phyloP scores from a whole-genome alignment of 768 basidiomycete genomes.

The Phlebiopsis gigantea region DNA sequence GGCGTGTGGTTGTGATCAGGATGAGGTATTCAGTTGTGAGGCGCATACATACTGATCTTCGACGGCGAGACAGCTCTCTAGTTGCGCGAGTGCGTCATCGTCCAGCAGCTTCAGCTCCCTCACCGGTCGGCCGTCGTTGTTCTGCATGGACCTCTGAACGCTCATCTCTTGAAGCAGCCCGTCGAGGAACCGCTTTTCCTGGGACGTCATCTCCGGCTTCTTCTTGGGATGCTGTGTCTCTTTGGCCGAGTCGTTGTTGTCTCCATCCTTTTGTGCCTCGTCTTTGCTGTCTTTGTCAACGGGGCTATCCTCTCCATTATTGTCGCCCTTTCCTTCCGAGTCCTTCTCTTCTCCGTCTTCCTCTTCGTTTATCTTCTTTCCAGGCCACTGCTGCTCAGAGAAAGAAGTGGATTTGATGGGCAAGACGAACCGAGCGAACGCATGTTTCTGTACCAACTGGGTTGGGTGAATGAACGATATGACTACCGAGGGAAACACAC shows the following conservation, averaged over 20 bases:
- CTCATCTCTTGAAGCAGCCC: constrained; percentile 13
- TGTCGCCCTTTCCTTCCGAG: neutral
- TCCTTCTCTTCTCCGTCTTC: neutral
- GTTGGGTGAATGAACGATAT: neutral
- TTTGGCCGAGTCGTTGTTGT: neutral
- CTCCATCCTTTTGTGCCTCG: neutral
- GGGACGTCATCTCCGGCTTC: constrained; percentile 1
- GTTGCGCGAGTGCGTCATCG: constrained; percentile 12
- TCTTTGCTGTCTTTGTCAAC: neutral
- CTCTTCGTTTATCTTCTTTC: constrained; percentile 2
- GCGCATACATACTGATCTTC: constrained; percentile 17
- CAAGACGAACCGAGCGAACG: constrained; percentile 18
- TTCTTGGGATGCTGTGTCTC: neutral
- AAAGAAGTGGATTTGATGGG: constrained; percentile 15
- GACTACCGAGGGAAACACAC: neutral
- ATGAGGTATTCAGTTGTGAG: neutral
- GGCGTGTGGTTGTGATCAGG: neutral
- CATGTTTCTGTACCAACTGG: constrained; percentile 13
- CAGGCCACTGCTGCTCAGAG: constrained; percentile 16
- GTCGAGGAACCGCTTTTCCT: constrained; percentile 5
- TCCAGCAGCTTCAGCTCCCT: constrained; percentile 15
- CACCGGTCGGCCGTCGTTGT: constrained; percentile 10
- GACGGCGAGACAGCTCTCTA: constrained; percentile 16
- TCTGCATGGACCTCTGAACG: constrained; percentile 8
- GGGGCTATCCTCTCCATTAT: neutral